Conservation (phyloP, 495 filamentous ascomycete genomes). For the Daldinia caldariorum region DNA sequence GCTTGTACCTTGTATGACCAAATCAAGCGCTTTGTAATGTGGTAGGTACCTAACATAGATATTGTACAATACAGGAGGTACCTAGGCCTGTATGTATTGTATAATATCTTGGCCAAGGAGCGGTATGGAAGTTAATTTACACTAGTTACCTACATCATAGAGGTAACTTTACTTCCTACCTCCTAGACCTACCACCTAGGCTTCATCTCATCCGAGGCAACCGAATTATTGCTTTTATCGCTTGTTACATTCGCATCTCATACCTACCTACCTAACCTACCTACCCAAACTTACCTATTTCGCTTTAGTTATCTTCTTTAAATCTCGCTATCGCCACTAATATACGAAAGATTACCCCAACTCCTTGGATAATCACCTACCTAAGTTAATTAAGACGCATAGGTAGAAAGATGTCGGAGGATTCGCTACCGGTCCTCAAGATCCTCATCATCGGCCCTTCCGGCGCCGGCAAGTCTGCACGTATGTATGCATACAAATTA, state of each 20-base stretch:
- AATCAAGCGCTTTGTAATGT: no score
- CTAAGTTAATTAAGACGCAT: not conserved
- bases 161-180: no score
- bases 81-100: not conserved
- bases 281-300: not conserved
- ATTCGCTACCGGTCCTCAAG: constrained; percentile 61
- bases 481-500: constrained; percentile 45
- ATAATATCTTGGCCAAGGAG: not conserved
- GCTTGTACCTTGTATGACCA: no score
- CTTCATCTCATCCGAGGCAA: not conserved
- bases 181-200: not conserved
- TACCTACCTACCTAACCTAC: no score
- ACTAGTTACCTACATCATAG: no score
- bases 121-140: not conserved
- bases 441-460: constrained; percentile 64
- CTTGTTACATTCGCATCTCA: not conserved
- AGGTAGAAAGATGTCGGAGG: constrained; percentile 56
- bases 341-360: not conserved
- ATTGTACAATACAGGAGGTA: no score
- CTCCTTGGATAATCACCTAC: not conserved
- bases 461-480: constrained; percentile 63
- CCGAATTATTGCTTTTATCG: not conserved
- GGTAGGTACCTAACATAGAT: no score
- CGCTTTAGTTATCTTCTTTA: not conserved
- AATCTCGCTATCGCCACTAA: not conserved